Conservation (phyloP, 129 eudicot species). For the Oenanthe sinensis region DNA sequence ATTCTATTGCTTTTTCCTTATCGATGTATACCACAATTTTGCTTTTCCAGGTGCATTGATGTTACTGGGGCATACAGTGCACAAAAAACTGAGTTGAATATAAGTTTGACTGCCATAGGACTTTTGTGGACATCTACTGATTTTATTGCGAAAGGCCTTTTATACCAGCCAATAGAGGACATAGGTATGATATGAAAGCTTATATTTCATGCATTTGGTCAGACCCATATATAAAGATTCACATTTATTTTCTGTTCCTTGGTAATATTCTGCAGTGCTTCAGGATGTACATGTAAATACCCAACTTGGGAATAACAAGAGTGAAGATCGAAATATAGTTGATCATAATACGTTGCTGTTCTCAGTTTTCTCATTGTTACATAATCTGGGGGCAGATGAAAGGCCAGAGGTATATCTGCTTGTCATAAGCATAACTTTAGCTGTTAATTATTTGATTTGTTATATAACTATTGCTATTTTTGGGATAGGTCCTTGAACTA, state of each 20-base stretch:
- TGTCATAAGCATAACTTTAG: constrained; percentile 5
- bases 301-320: constrained; percentile 29
- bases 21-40: neutral
- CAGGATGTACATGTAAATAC: constrained; percentile 15
- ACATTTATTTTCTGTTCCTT: neutral
- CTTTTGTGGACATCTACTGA: constrained; percentile 94
- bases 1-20: neutral
- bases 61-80: constrained; percentile 95
- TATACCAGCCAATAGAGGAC: constrained; percentile 30
- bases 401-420: constrained; percentile 78
- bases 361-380: constrained; percentile 76
- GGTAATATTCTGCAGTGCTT: constrained; percentile 21
- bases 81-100: constrained; percentile 85
- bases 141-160: constrained; percentile 70
- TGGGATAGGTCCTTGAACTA: neutral
- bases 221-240: neutral
- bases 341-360: constrained; percentile 66
- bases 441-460: constrained; percentile 1
- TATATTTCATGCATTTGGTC: neutral
- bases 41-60: constrained; percentile 71
- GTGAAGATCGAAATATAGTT: constrained; percentile 32
- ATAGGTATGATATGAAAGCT: constrained; percentile 30
- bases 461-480: neutral
- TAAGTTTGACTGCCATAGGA: constrained; percentile 95
- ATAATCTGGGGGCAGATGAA: constrained; percentile 88